phyloP scores from a whole-genome alignment of 345 rosid genomes.

The Rhizophora apiculata region DNA sequence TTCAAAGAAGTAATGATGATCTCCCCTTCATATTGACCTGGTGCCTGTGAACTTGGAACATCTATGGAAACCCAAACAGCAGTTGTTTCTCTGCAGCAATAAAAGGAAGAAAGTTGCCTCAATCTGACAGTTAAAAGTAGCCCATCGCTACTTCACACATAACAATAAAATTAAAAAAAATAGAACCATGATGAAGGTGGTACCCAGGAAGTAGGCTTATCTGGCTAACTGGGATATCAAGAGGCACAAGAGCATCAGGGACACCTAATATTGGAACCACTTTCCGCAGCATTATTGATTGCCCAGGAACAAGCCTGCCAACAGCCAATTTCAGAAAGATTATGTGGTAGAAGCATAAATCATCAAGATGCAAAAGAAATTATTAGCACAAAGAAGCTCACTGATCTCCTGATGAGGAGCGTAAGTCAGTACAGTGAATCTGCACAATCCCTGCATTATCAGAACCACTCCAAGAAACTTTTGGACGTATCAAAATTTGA shows the following conservation, averaged over 20 bases:
- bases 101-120: conserved; percentile 17
- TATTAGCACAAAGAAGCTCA: conserved; percentile 34
- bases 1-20: conserved; percentile 63
- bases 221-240: conserved; percentile 72
- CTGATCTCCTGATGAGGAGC: conserved; percentile 82
- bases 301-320: conserved; percentile 73
- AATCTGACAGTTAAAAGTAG: conserved; percentile 16
- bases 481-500: conserved; percentile 90
- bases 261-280: conserved; percentile 84
- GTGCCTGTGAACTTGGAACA: conserved; percentile 78
- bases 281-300: conserved; percentile 59
- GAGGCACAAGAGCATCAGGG: conserved; percentile 97
- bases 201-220: conserved; percentile 85
- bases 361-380: conserved; percentile 3
- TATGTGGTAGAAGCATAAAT: conserved; percentile 13
- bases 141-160: conserved; percentile 3
- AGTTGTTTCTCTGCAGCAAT: conserved; percentile 69
- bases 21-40: conserved; percentile 94
- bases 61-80: conserved; percentile 89
- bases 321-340: conserved; percentile 22
- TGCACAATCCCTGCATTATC: conserved; percentile 69
- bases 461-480: conserved; percentile 81
- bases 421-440: conserved; percentile 80
- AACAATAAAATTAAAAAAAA: conserved; percentile 3
- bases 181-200: conserved; percentile 10